Conservation (phyloP, 306 rosid species). For the Dalbergia oliveri region DNA sequence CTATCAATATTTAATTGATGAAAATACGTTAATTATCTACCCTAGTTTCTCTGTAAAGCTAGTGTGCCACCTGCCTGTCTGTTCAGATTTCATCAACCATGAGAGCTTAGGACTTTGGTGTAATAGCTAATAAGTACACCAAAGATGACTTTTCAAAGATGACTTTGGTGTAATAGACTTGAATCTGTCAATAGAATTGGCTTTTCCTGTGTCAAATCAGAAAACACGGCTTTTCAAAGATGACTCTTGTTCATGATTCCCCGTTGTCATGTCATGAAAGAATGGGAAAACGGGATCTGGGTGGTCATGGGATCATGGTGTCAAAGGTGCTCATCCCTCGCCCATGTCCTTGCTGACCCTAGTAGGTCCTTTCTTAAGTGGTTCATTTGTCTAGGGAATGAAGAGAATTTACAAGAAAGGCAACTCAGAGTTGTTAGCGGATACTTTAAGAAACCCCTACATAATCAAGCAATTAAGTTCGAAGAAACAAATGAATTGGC, state of each 20-base stretch:
- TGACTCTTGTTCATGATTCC: not conserved
- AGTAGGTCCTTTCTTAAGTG: not conserved
- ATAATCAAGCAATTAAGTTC: conserved; percentile 8
- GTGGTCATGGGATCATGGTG: not conserved
- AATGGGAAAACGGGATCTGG: not conserved
- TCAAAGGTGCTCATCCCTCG: not conserved
- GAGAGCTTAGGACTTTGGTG: not conserved
- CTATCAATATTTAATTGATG: no score
- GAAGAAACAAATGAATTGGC: not conserved
- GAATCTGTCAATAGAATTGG: not conserved
- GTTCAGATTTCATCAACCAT: not conserved
- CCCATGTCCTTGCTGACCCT: conserved; percentile 10
- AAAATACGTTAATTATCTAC: not conserved
- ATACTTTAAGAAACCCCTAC: not conserved
- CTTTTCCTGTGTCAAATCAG: not conserved
- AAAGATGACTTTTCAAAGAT: no score
- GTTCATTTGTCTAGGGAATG: conserved; percentile 21
- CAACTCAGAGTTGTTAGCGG: not conserved
- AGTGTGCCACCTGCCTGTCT: not conserved
- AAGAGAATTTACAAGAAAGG: not conserved
- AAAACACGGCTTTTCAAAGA: not conserved
- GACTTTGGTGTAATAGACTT: not conserved
- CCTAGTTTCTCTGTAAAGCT: not conserved
- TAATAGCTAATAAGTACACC: not conserved
- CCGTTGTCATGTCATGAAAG: not conserved